Conservation (phyloP, 208 protist genomes). For the Trypanosoma cruzi region DNA sequence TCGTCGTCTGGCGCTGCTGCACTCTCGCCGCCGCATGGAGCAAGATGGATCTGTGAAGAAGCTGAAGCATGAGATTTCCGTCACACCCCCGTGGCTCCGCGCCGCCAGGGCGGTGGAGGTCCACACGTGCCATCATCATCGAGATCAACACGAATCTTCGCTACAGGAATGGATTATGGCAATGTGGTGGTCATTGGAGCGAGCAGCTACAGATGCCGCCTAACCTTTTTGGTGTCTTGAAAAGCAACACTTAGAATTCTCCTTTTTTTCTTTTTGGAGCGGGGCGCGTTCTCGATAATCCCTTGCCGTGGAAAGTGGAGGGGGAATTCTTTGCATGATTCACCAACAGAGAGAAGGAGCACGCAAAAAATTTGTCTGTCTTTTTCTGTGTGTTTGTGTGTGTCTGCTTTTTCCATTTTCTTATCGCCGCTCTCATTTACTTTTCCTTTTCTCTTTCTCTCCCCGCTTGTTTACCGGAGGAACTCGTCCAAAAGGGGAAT, state of each 20-base stretch:
- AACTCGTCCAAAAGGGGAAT: too few relatives aligned
- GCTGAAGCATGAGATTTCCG: background rate
- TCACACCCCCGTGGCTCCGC: slow-evolving; percentile 1
- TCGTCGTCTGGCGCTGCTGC: background rate
- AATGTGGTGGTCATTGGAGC: slow-evolving; percentile 22
- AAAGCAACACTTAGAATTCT: background rate
- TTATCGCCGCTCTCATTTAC: too few relatives aligned
- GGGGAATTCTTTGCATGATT: too few relatives aligned
- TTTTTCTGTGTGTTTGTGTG: background rate
- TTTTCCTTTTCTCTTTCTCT: too few relatives aligned
- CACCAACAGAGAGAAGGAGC: background rate
- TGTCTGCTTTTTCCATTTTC: too few relatives aligned
- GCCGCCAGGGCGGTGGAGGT: background rate
- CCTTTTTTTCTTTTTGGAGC: background rate
- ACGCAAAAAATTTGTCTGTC: background rate
- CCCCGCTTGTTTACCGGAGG: too few relatives aligned
- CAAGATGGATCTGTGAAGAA: background rate
- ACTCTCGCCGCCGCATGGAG: background rate
- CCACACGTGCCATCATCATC: too few relatives aligned
- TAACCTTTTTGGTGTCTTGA: background rate
- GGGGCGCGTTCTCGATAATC: background rate
- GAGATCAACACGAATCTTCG: background rate
- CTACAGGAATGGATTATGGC: slow-evolving; percentile 6
- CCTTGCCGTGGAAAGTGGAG: background rate
- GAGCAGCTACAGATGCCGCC: background rate